Base-by-base conservation (phyloP, 129 eudicot genomes). In the Flaveria linearis region DNA sequence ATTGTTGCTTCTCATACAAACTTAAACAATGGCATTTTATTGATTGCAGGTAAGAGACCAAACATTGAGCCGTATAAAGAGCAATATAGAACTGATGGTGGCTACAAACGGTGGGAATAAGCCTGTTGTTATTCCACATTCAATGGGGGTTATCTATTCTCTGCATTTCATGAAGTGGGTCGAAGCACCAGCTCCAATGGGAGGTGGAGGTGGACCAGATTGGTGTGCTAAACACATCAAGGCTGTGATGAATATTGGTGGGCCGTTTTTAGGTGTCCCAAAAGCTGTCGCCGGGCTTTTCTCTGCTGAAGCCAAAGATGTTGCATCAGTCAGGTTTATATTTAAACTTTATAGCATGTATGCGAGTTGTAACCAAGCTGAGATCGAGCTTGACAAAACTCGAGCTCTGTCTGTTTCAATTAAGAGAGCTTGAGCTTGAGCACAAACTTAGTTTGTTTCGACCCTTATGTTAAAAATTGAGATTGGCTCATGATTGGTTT, bases 151-250 rank as follows among this genome's bases (percentile, higher is more conserved):
- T 80, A 43, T 86, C 20, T 94, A 94, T 87, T 94, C 91, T 75
- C 42, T 94, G 80, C 99, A 94, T 83, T 94, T 94, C 69, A 91
- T 94, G 97, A 94, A 94, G 79, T 94, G 99, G 99, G 99, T 91
- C 42, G 99, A 94, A 85, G 96, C 97, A 75, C 97, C 97, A 46
- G 92, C 92, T 82, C 99, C 99, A 49, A 83, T 89, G 96, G 99
- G 99, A 42, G 99, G 99, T 60, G 97, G 97, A n/a, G 99, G 99
- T 64, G 99, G 97, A 70, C 78, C 93, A 15, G 90, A 87, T 78
- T 94, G 99, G 99, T 94, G 99, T 56, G 96, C 97, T 55, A 89
- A 81, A 68, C 97, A 94, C 79, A 91, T 94, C 64, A 94, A 91
- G 79, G 92, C 99, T 0, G 96, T 94, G 52, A 91, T 94, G 90